phyloP scores from a whole-genome alignment of 164 flowering plant genomes.

The Magnolia kwangsiensis region DNA sequence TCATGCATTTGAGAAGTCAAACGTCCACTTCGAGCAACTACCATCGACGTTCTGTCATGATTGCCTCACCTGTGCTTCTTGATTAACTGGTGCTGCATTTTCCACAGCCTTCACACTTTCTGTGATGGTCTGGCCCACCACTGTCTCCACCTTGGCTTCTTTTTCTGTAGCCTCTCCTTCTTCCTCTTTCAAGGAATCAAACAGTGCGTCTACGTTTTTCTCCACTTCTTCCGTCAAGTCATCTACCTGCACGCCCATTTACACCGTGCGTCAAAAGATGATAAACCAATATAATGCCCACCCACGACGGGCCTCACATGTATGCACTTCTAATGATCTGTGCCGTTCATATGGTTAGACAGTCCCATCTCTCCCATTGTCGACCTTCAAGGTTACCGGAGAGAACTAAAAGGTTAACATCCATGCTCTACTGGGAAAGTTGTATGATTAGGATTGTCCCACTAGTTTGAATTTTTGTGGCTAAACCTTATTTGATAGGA shows the following conservation, averaged over 20 bases:
- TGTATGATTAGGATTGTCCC: too few relatives aligned
- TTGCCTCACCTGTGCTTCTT: background rate
- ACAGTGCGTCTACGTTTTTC: background rate
- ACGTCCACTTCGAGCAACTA: too few relatives aligned
- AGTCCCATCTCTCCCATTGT: too few relatives aligned
- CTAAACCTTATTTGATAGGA: too few relatives aligned
- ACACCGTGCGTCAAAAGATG: background rate
- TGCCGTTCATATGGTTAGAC: background rate
- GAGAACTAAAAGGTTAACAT: too few relatives aligned
- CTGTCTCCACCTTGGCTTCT: background rate
- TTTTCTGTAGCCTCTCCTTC: background rate
- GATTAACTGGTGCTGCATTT: background rate
- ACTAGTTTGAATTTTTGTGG: too few relatives aligned
- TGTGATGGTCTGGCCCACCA: background rate
- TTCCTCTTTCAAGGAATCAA: background rate
- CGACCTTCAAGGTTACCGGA: too few relatives aligned
- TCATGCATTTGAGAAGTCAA: too few relatives aligned
- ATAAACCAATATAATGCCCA: background rate
- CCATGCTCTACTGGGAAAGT: too few relatives aligned
- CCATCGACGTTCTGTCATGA: background rate
- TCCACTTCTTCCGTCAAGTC: background rate
- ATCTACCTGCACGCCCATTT: background rate
- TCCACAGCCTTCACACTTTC: background rate
- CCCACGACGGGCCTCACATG: background rate
- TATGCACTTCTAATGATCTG: background rate